phyloP scores from a whole-genome alignment of 208 protist species.

The Acanthamoeba culbertsoni region DNA sequence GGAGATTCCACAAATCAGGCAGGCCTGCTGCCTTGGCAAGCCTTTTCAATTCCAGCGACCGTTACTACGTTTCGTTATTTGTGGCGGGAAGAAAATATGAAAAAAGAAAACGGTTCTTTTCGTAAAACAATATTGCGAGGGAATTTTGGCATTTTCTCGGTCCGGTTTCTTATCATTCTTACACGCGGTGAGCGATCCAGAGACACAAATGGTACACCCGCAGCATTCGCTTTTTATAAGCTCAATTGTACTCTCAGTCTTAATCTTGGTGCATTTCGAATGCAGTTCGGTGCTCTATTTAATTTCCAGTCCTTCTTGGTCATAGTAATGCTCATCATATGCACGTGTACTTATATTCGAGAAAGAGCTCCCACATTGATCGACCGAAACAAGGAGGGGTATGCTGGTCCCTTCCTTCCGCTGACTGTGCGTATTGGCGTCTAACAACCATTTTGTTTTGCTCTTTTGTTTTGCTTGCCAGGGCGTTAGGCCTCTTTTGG shows the following conservation, averaged over 20 bases:
- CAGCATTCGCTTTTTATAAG: not conserved
- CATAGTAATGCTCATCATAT: not conserved
- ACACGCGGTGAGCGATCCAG: too few relatives aligned
- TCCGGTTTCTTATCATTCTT: too few relatives aligned
- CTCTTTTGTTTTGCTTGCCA: too few relatives aligned
- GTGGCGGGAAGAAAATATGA: too few relatives aligned
- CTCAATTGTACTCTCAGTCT: not conserved
- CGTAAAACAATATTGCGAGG: too few relatives aligned
- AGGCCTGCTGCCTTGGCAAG: too few relatives aligned
- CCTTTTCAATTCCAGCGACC: too few relatives aligned
- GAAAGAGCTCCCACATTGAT: not conserved
- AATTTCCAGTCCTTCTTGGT: slow-evolving; percentile 23
- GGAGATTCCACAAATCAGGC: not conserved
- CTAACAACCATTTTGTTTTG: too few relatives aligned
- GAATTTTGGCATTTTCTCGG: too few relatives aligned
- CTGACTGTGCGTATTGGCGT: not conserved
- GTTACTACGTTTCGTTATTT: too few relatives aligned
- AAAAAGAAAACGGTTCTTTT: too few relatives aligned
- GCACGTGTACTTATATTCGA: not conserved
- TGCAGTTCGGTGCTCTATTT: not conserved
- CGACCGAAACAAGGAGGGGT: not conserved
- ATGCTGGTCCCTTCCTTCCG: not conserved
- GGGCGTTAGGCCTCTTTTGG: not conserved
- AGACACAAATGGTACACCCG: too few relatives aligned
- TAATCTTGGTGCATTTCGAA: not conserved